Percentiles rank a stretch among this genome's conserved stretches.
These are phyloP conservation scores for Phyllosticta citrichinensis DNA, from an alignment of 2,329 filamentous ascomycete genomes.

Conservation along the genomic window DNA sequence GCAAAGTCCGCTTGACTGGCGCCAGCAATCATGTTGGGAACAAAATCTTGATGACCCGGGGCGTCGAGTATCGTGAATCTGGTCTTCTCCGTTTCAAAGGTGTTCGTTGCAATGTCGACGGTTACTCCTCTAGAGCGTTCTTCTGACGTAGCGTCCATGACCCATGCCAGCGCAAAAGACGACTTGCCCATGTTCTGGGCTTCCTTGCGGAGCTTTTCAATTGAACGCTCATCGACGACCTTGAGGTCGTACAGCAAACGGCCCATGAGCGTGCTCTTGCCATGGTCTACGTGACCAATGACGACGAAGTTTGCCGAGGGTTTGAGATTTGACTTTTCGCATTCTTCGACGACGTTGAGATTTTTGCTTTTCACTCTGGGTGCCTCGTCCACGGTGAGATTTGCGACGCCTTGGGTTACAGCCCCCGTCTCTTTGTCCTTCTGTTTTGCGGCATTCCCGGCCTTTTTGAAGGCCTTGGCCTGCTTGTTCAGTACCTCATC, in stretches of 20 bases:
- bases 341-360: constrained; percentile 74
- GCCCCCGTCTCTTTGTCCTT: constrained; percentile 22
- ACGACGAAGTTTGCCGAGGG: constrained; percentile 84
- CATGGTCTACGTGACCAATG: constrained; percentile 91
- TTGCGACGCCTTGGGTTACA: constrained; percentile 39
- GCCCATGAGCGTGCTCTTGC: constrained; percentile 96
- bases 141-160: constrained; percentile 84
- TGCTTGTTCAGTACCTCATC: constrained; percentile 81
- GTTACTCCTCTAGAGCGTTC: constrained; percentile 86
- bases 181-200: constrained; percentile 87
- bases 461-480: constrained; percentile 34
- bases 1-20: constrained; percentile 94
- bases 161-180: constrained; percentile 94
- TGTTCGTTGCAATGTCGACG: constrained; percentile 91
- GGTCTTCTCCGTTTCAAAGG: constrained; percentile 81
- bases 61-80: constrained; percentile 92
- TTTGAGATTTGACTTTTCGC: constrained; percentile 64
- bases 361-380: constrained; percentile 60
- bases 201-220: constrained; percentile 81
- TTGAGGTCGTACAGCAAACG: constrained; percentile 82
- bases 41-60: constrained; percentile 88
- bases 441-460: constrained; percentile 12
- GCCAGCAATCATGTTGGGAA: constrained; percentile 98
- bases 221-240: constrained; percentile 74
- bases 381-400: constrained; percentile 40